Percentiles rank a stretch among this genome's conserved stretches.
Conservation (phyloP, 139 green algal genomes). For the Mesostigma viride region DNA sequence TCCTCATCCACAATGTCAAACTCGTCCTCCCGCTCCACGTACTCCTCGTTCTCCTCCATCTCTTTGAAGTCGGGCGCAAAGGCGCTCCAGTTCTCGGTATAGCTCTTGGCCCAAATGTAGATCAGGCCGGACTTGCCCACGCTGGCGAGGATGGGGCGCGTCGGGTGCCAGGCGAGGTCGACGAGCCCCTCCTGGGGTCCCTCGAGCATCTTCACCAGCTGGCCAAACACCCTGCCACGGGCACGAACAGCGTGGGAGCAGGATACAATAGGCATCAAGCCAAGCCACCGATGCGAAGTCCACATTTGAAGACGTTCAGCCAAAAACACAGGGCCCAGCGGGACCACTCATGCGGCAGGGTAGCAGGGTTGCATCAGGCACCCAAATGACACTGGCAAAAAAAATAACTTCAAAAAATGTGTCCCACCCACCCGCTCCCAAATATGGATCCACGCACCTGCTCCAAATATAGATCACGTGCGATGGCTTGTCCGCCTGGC, state of each 20-base stretch:
- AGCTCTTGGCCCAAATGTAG: slow-evolving; percentile 73
- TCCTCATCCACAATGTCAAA: slow-evolving; percentile 60
- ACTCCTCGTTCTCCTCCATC: slow-evolving; percentile 79
- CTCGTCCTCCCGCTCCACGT: slow-evolving; percentile 83
- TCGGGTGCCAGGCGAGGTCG: slow-evolving; percentile 71
- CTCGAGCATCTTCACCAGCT: slow-evolving; percentile 61
- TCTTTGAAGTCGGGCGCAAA: slow-evolving; percentile 91
- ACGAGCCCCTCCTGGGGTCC: slow-evolving; percentile 36
- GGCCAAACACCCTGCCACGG: slow-evolving; percentile 30
- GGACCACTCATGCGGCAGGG: too few species aligned
- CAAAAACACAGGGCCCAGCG: too few species aligned
- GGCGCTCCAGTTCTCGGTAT: slow-evolving; percentile 78
- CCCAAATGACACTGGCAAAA: too few species aligned
- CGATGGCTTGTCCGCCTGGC: neutral
- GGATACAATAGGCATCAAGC: too few species aligned
- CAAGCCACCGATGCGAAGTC: too few species aligned
- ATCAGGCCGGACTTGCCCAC: slow-evolving; percentile 43
- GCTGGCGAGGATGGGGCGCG: slow-evolving; percentile 42
- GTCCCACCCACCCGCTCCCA: too few species aligned
- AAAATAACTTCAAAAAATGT: too few species aligned
- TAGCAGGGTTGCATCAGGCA: too few species aligned
- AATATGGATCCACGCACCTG: too few species aligned
- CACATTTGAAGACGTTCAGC: too few species aligned
- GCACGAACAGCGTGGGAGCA: too few species aligned
- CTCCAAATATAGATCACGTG: slow-evolving; percentile 54